Percentiles rank a stretch among this genome's conserved stretches.
Conservation (phyloP, 805 yeast genomes). For the Myxozyma neglecta region DNA sequence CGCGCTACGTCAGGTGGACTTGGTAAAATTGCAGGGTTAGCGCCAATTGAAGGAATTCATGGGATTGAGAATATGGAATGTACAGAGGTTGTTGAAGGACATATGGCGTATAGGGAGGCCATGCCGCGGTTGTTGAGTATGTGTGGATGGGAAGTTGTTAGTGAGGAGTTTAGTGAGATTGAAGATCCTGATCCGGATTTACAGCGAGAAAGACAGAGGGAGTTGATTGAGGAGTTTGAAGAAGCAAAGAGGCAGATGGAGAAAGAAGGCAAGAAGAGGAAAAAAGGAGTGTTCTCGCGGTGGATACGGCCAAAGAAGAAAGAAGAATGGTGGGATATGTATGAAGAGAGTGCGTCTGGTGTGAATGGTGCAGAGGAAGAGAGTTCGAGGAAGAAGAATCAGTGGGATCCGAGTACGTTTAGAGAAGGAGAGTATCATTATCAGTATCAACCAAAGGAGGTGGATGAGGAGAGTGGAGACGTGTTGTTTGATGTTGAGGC, state of each 20-base stretch:
- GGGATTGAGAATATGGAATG: constrained; percentile 85
- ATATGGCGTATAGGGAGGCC: constrained; percentile 93
- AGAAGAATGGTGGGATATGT: constrained; percentile 55
- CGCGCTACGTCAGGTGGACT: constrained; percentile 95
- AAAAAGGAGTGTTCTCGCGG: constrained; percentile 44
- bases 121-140: constrained; percentile 76
- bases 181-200: constrained; percentile 90
- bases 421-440: constrained; percentile 14
- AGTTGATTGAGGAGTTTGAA: constrained; percentile 80
- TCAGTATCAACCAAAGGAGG: constrained; percentile 16
- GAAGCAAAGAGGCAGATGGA: constrained; percentile 68
- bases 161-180: constrained; percentile 91
- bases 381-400: constrained; percentile 1
- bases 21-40: constrained; percentile 85
- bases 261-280: constrained; percentile 35
- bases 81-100: constrained; percentile 85
- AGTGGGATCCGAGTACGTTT: constrained; percentile 17
- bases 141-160: constrained; percentile 75
- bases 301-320: constrained; percentile 51
- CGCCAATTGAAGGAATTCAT: constrained; percentile 61
- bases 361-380: neutral
- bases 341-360: constrained; percentile 33
- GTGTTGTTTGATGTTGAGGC: constrained; percentile 45
- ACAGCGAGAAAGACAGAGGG: constrained; percentile 71
- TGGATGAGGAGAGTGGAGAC: constrained; percentile 44